Percentiles rank a stretch among this genome's conserved stretches.
Evolutionary conservation across 129 eudicot genomes (phyloP).

Genomic region (Logfia minima): DNA sequence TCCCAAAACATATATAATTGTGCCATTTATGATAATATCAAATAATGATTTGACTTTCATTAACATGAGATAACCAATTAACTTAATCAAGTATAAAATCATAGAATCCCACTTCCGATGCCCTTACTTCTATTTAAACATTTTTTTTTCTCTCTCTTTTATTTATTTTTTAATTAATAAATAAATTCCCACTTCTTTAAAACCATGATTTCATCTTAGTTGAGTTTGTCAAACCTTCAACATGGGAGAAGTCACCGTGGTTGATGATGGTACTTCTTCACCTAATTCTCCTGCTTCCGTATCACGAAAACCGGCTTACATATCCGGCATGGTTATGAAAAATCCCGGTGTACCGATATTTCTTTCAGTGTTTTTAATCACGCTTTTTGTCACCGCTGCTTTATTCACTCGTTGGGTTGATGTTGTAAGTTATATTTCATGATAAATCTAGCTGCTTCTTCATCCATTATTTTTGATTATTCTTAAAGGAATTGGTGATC

Average conservation of each 20-base stretch:
- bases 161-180: neutral
- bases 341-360: slow-evolving; percentile 29
- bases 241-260: slow-evolving; percentile 28
- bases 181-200: slow-evolving; percentile 6
- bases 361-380: slow-evolving; percentile 30
- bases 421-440: slow-evolving; percentile 29
- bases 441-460: neutral
- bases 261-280: slow-evolving; percentile 18
- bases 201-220: neutral
- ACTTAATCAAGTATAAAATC: slow-evolving; percentile 14
- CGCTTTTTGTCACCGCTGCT: slow-evolving; percentile 35
- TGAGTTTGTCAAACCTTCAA: slow-evolving; percentile 12
- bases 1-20: neutral
- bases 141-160: neutral
- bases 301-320: slow-evolving; percentile 17
- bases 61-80: neutral
- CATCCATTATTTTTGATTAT: neutral
- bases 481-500: no score
- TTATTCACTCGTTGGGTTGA: slow-evolving; percentile 47
- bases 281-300: slow-evolving; percentile 23
- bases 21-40: neutral
- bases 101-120: slow-evolving; percentile 33
- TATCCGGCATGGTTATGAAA: slow-evolving; percentile 27
- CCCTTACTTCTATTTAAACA: slow-evolving; percentile 24
- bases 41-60: slow-evolving; percentile 14